Evolutionary conservation across 345 rosid species (phyloP), one percentile per base, ranked within the genome.

Genomic region (Boechera stricta): DNA sequence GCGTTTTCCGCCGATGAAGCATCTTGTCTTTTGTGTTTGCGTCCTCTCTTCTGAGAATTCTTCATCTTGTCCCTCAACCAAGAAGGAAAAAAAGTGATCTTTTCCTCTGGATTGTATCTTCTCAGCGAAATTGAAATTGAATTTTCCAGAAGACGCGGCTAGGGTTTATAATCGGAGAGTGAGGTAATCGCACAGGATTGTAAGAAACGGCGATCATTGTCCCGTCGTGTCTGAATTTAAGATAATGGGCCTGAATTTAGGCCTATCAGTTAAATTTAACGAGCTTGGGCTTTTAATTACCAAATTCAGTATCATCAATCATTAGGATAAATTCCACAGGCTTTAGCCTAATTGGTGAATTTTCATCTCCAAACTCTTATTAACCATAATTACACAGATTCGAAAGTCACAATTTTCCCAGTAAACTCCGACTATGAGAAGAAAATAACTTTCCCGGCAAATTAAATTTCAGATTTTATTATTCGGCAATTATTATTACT

Each of bases 91-190:
- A 31, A 13, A 2, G 0, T 39, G 36, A 60, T 6, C 7, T 31
- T 36, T 76, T 44, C 55, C 56, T 38, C 42, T 41, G 42, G 41
- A 39, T 35, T 47, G 21, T 49, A 72, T 16, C 48, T 33, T 45
- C 51, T 44, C 24, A 2, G 10, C 21, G 64, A 29, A 59, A 48
- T 11, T 52, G 28, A 10, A 42, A 76, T 12, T 59, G 72, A 57
- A 48, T 7, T 3, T 45, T 48, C 8, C 31, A 24, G 72, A 13
- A 33, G 41, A 13, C 58, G 77, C 69, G 47, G 81, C 64, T 79
- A 79, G 82, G 82, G 82, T 62, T 79, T 79, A 67, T 52, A 44
- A 60, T 29, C 77, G 64, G 77, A 24, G 67, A 11, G 53, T 60
- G 39, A 39, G 12, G 56, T 35, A 13, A 60, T 53, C 26, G 47